Evolutionary conservation across 495 filamentous ascomycete genomes (phyloP).

Genomic region (Penicillium simplicissimum): DNA sequence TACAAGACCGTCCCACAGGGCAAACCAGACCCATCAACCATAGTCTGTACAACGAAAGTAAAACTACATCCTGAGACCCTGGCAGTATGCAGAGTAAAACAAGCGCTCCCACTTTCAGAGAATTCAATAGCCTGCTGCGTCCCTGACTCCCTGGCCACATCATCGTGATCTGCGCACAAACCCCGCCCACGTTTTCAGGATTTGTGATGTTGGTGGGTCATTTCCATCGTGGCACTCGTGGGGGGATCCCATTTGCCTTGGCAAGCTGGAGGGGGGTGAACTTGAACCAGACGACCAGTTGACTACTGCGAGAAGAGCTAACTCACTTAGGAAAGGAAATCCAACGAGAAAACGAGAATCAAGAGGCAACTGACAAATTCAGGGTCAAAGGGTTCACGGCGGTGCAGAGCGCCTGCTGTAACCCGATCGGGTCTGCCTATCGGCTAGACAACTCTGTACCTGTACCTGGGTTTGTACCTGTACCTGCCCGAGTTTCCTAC

Average conservation of each 20-base stretch:
- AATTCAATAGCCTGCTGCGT: background rate
- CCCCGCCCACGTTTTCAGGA: conserved; percentile 4
- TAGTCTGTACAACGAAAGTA: background rate
- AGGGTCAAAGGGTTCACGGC: background rate
- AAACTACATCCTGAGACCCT: background rate
- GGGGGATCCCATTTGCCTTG: background rate
- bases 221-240: background rate
- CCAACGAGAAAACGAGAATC: background rate
- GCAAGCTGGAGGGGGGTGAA: background rate
- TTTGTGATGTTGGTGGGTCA: conserved; percentile 3
- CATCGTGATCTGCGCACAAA: background rate
- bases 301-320: background rate
- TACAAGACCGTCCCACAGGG: background rate
- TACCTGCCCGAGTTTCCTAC: background rate
- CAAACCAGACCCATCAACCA: background rate
- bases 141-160: background rate
- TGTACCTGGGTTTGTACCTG: background rate
- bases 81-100: background rate
- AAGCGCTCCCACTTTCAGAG: background rate
- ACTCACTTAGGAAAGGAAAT: background rate
- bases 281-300: background rate
- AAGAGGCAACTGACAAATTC: background rate
- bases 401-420: conserved; percentile 4
- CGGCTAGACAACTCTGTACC: background rate
- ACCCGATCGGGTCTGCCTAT: background rate